Evolutionary conservation across 2,329 filamentous ascomycete genomes (phyloP), one percentile per base, ranked within the genome.

Genomic region (Penicillium hesseltinei): DNA sequence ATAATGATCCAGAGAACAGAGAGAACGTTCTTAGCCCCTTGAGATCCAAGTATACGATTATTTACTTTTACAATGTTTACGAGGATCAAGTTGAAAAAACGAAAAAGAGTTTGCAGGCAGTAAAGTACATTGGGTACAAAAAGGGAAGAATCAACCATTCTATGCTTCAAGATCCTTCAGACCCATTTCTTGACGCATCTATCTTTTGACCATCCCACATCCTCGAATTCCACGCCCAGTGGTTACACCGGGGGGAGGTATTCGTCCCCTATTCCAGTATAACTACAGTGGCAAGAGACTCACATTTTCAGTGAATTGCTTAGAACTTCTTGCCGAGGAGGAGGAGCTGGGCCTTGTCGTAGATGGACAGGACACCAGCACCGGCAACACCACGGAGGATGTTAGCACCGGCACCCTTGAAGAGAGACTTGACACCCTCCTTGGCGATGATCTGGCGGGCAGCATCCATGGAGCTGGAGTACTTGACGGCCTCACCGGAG

Each of bases 331-430:
- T 97, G 82, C 94, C 94, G 91, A 99, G 99, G 82, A 99, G 83
- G 81, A 99, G 82, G 80, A 99, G 88, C 90, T 99, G 94, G 81
- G 91, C 91, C 88, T 97, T 93, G 82, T 99, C 94, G 85, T 99
- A 99, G 91, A 99, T 97, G 81, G 94, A 99, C 80, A 99, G 87
- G 79, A 99, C 94, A 99, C 94, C 94, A 85, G 94, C 94, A 91
- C 94, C 95, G 78, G 94, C 94, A 78, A 99, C 94, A 97, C 94
- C 95, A 96, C 94, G 94, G 84, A 99, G 94, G 78, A 99, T 99
- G 91, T 99, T 99, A 88, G 94, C 94, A 91, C 94, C 94, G 79
- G 94, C 94, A 92, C 94, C 94, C 91, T 99, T 99, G 92, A 99
- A 99, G 82, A 99, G 93, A 75, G 94, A 99, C 84, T 87, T 90